Evolutionary conservation across 2,329 filamentous ascomycete species (phyloP).

Genomic region (Alternaria panax): DNA sequence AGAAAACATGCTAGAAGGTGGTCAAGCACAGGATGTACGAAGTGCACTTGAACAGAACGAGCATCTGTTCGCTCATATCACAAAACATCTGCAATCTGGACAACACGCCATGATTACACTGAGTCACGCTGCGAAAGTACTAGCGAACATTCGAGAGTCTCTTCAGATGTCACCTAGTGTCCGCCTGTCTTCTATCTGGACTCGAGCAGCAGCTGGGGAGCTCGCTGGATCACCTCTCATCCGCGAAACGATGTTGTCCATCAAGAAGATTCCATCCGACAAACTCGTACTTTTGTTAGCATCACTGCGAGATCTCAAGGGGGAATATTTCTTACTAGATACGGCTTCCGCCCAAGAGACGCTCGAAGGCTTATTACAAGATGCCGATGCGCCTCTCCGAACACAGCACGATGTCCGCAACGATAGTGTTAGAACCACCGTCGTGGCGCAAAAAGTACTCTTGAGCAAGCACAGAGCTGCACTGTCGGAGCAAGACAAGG

Average conservation of each 20-base stretch:
- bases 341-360: constrained; percentile 43
- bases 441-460: constrained; percentile 82
- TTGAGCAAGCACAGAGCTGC: constrained; percentile 76
- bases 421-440: constrained; percentile 75
- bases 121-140: constrained; percentile 42
- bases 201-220: constrained; percentile 66
- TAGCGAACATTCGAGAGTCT: constrained; percentile 48
- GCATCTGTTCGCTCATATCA: constrained; percentile 59
- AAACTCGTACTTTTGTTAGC: constrained; percentile 57
- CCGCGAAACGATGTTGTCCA: constrained; percentile 62
- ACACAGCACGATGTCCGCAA: constrained; percentile 77
- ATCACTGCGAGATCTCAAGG: constrained; percentile 38
- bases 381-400: constrained; percentile 60
- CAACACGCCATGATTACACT: constrained; percentile 54
- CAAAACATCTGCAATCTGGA: constrained; percentile 42
- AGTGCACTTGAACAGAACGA: constrained; percentile 67
- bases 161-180: constrained; percentile 49
- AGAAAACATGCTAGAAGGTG: constrained; percentile 52
- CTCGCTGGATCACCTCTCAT: constrained; percentile 60
- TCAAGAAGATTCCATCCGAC: constrained; percentile 68
- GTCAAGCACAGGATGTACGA: constrained; percentile 54
- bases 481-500: constrained; percentile 73
- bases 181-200: constrained; percentile 62
- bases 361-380: constrained; percentile 35
- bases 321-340: constrained; percentile 31